A percentile compares a stretch with the other conserved stretches of the same genome.
These are phyloP conservation scores for Penicillium macrosclerotiorum DNA, from an alignment of 495 filamentous ascomycete genomes.

Conservation along the genomic window DNA sequence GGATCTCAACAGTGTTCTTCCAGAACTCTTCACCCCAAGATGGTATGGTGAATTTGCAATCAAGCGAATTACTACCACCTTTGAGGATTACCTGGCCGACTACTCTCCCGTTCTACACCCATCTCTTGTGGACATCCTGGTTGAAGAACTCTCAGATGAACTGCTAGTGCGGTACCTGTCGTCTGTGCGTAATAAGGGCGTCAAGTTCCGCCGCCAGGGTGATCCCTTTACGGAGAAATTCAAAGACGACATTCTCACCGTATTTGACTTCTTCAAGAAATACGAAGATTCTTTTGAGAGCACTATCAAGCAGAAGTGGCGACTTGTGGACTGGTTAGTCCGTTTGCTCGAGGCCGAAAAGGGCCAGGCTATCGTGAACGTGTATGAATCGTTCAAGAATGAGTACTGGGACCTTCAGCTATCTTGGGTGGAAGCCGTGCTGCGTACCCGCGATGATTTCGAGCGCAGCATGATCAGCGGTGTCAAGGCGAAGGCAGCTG, in stretches of 20 bases:
- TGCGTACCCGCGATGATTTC: conserved; percentile 87
- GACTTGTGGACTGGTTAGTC: conserved; percentile 78
- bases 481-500: conserved; percentile 82
- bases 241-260: conserved; percentile 81
- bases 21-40: conserved; percentile 83
- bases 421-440: conserved; percentile 92
- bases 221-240: conserved; percentile 88
- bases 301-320: conserved; percentile 85
- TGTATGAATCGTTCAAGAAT: conserved; percentile 79
- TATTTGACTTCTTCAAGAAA: conserved; percentile 67
- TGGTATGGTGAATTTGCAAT: conserved; percentile 86
- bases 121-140: conserved; percentile 79
- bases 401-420: conserved; percentile 94
- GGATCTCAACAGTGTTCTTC: conserved; percentile 77
- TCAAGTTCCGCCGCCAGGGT: conserved; percentile 73
- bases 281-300: conserved; percentile 64
- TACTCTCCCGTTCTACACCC: conserved; percentile 78
- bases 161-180: conserved; percentile 84
- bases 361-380: conserved; percentile 59
- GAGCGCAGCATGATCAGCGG: conserved; percentile 83
- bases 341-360: conserved; percentile 75
- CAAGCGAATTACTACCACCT: conserved; percentile 85
- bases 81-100: conserved; percentile 90
- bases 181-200: conserved; percentile 81
- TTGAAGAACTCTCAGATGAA: conserved; percentile 89